Conservation (phyloP, 208 protist genomes). For the Endotrypanum monterogeii region DNA sequence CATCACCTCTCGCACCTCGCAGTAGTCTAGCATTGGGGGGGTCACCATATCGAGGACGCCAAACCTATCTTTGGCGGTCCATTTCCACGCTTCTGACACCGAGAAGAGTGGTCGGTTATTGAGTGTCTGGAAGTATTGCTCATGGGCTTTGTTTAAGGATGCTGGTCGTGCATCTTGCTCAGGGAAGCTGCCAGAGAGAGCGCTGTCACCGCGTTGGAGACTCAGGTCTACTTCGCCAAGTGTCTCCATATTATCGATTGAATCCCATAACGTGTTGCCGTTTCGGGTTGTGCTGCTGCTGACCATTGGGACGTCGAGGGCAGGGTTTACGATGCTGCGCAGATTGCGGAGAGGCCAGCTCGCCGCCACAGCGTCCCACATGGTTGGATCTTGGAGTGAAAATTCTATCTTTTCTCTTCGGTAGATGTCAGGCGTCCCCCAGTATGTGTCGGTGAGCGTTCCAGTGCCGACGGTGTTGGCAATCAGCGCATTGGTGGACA, state of each 20-base stretch:
- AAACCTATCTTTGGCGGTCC: conserved; percentile 21
- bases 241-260: not conserved
- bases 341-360: conserved; percentile 33
- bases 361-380: conserved; percentile 34
- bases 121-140: conserved; percentile 21
- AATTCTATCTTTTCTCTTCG: conserved; percentile 16
- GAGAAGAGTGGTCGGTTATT: conserved; percentile 28
- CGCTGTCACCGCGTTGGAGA: not conserved
- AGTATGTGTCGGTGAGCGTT: conserved; percentile 23
- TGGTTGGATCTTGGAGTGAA: conserved; percentile 29
- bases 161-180: conserved; percentile 5
- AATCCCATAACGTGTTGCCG: conserved; percentile 11
- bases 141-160: not conserved
- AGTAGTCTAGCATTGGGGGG: conserved; percentile 53
- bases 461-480: conserved; percentile 20
- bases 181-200: not conserved
- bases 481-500: conserved; percentile 30
- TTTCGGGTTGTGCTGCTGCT: conserved; percentile 5
- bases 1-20: conserved; percentile 70
- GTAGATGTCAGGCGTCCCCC: conserved; percentile 23
- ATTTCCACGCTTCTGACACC: conserved; percentile 18
- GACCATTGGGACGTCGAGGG: conserved; percentile 17
- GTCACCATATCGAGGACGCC: conserved; percentile 27
- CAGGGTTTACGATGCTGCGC: conserved; percentile 13
- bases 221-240: not conserved